These are phyloP conservation scores for Fraxinus nigra DNA, from an alignment of 305 asterid genomes.

Conservation along the genomic window DNA sequence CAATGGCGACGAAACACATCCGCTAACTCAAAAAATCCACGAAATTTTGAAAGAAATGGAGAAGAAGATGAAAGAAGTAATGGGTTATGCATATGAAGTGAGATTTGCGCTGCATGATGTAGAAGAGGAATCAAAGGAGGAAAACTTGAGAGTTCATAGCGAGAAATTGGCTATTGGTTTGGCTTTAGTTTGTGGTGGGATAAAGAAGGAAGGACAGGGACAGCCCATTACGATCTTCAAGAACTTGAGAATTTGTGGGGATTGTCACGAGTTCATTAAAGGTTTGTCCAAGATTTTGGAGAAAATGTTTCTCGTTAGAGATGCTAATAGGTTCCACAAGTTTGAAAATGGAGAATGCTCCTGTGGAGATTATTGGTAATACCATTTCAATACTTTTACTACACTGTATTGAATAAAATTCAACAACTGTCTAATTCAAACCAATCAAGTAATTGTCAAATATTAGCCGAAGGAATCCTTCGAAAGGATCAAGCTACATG, in stretches of 20 bases:
- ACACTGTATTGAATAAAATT: background rate
- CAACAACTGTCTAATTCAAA: background rate
- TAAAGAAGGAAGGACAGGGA: conserved; percentile 28
- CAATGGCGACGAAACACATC: conserved; percentile 44
- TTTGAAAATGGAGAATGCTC: conserved; percentile 49
- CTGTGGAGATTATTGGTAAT: conserved; percentile 51
- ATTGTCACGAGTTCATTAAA: conserved; percentile 51
- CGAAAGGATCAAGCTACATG: too few relatives aligned
- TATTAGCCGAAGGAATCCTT: background rate
- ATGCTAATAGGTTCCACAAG: conserved; percentile 51
- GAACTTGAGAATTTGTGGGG: conserved; percentile 55
- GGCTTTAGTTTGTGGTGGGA: conserved; percentile 34
- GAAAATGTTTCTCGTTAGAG: conserved; percentile 42
- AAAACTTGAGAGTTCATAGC: conserved; percentile 48
- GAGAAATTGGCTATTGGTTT: conserved; percentile 53
- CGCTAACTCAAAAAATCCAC: conserved; percentile 32
- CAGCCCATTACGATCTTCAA: conserved; percentile 40
- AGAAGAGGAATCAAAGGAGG: conserved; percentile 47
- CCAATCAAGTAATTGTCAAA: background rate
- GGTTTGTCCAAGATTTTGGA: conserved; percentile 43
- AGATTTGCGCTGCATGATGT: conserved; percentile 49
- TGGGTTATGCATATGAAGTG: conserved; percentile 38
- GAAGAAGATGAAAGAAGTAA: conserved; percentile 36
- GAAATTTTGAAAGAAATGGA: conserved; percentile 38
- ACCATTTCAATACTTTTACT: background rate